Evolutionary conservation across 2,329 filamentous ascomycete genomes (phyloP).

Genomic region (Monosporascus sp.): DNA sequence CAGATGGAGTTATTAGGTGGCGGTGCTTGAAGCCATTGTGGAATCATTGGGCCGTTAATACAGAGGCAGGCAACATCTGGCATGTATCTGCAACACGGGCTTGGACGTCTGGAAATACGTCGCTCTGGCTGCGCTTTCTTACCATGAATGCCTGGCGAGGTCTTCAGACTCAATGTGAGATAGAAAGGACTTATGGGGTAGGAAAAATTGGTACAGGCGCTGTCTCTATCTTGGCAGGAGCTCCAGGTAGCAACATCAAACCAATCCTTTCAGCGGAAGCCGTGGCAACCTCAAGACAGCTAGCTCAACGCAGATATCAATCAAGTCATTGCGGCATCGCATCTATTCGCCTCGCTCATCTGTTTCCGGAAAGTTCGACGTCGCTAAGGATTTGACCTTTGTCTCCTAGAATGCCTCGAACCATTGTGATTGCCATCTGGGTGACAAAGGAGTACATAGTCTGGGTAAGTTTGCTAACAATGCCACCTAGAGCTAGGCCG

Average conservation of each 20-base stretch:
- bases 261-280: constrained; percentile 2
- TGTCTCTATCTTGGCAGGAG: neutral
- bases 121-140: no score
- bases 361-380: constrained; percentile 21
- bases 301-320: constrained; percentile 16
- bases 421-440: constrained; percentile 1
- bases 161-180: no score
- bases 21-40: neutral
- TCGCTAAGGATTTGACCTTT: constrained; percentile 14
- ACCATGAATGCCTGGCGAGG: no score
- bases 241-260: neutral
- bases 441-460: constrained; percentile 14
- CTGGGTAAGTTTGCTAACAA: constrained; percentile 1
- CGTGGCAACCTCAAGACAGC: constrained; percentile 2
- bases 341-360: constrained; percentile 7
- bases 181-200: no score
- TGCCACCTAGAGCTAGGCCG: neutral
- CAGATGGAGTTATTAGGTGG: constrained; percentile 4
- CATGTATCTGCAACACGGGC: neutral
- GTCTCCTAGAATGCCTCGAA: constrained; percentile 11
- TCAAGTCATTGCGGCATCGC: constrained; percentile 12
- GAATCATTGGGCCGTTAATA: no score
- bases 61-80: neutral
- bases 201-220: no score
- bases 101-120: neutral